Conservation (phyloP, 2,329 filamentous ascomycete species). For the Myriosclerotinia curreyana region DNA sequence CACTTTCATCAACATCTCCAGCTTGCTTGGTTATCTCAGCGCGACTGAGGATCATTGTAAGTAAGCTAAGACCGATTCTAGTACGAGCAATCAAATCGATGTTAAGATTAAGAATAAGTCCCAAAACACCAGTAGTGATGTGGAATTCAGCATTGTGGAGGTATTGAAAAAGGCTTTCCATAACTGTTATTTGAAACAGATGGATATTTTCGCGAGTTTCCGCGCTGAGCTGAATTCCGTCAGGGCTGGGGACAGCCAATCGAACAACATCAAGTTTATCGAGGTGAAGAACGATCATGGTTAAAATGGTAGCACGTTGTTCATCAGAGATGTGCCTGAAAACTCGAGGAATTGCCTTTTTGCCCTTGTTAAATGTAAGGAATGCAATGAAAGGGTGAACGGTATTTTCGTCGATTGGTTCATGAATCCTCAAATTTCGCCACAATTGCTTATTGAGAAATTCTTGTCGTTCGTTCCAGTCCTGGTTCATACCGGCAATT, state of each 20-base stretch:
- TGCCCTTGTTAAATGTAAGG: constrained; percentile 90
- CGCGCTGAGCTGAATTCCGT: constrained; percentile 69
- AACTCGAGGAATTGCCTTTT: constrained; percentile 90
- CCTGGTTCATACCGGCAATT: constrained; percentile 68
- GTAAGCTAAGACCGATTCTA: constrained; percentile 80
- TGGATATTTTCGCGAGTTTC: constrained; percentile 88
- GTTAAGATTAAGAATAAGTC: constrained; percentile 78
- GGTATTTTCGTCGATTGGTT: constrained; percentile 75
- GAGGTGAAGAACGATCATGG: constrained; percentile 91
- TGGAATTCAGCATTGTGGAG: constrained; percentile 87
- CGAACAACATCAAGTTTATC: constrained; percentile 89
- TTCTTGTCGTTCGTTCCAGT: constrained; percentile 72
- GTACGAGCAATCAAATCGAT: constrained; percentile 82
- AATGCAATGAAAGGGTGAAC: constrained; percentile 95
- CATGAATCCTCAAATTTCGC: constrained; percentile 85
- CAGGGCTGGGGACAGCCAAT: constrained; percentile 69
- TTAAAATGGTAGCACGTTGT: constrained; percentile 90
- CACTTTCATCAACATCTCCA: constrained; percentile 63
- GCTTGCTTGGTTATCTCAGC: constrained; percentile 90
- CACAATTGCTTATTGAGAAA: constrained; percentile 78
- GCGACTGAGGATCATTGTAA: constrained; percentile 91
- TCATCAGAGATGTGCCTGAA: constrained; percentile 91
- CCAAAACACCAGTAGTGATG: constrained; percentile 86
- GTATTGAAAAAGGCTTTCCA: constrained; percentile 85
- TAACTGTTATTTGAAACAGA: constrained; percentile 81